phyloP scores from a whole-genome alignment of 2,329 filamentous ascomycete species.

The Penicillium sp. region DNA sequence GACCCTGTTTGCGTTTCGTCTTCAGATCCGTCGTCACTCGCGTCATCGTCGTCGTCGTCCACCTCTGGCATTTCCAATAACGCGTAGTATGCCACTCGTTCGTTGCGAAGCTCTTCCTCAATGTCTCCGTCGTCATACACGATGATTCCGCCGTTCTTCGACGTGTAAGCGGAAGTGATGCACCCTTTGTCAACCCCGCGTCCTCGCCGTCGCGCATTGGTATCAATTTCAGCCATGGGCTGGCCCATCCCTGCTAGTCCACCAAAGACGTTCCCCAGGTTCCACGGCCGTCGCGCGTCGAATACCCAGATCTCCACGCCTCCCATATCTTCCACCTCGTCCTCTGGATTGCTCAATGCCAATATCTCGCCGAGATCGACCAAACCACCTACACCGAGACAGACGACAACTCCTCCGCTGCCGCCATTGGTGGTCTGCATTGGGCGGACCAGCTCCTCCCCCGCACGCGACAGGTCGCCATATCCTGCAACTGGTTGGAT shows the following conservation, averaged over 20 bases:
- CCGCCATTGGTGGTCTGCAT: slow-evolving; percentile 86
- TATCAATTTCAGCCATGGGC: slow-evolving; percentile 47
- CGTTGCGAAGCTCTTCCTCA: slow-evolving; percentile 70
- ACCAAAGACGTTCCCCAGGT: slow-evolving; percentile 88
- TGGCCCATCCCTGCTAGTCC: slow-evolving; percentile 59
- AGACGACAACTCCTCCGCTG: slow-evolving; percentile 83
- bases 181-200: slow-evolving; percentile 70
- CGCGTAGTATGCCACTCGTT: slow-evolving; percentile 81
- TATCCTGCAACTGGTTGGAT: slow-evolving; percentile 94
- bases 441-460: slow-evolving; percentile 73
- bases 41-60: slow-evolving; percentile 70
- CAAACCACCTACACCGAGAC: slow-evolving; percentile 87
- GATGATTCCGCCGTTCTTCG: slow-evolving; percentile 81
- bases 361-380: slow-evolving; percentile 80
- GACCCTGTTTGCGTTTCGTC: slow-evolving; percentile 47
- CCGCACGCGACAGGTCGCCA: slow-evolving; percentile 78
- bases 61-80: slow-evolving; percentile 87
- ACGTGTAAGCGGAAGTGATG: slow-evolving; percentile 68
- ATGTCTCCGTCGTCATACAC: slow-evolving; percentile 97
- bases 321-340: slow-evolving; percentile 62
- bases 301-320: slow-evolving; percentile 96
- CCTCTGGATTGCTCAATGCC: slow-evolving; percentile 69
- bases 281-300: slow-evolving; percentile 90
- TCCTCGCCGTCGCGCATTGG: slow-evolving; percentile 49
- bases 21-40: slow-evolving; percentile 58